These are phyloP conservation scores for Trichoderma polysporum DNA, from an alignment of 2,329 filamentous ascomycete genomes.

Conservation along the genomic window DNA sequence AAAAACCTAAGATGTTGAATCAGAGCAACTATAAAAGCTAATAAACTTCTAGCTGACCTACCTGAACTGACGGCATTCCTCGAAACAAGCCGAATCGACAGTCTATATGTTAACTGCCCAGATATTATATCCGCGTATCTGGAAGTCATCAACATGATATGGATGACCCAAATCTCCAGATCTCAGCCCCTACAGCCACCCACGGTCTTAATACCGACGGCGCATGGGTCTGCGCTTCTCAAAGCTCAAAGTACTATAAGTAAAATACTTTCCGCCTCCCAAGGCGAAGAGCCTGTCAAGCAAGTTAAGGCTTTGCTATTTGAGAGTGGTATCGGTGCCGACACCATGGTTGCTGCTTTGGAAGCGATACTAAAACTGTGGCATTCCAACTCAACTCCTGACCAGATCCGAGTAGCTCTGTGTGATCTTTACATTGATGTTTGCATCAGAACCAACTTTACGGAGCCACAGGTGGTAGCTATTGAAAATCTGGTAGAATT, in stretches of 20 bases:
- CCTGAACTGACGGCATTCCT: constrained; percentile 34
- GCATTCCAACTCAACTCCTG: constrained; percentile 30
- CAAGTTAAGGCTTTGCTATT: constrained; percentile 32
- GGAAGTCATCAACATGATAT: constrained; percentile 46
- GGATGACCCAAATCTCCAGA: constrained; percentile 32
- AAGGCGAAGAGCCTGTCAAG: constrained; percentile 26
- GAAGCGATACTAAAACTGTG: constrained; percentile 34
- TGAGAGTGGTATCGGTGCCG: constrained; percentile 31
- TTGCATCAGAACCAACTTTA: constrained; percentile 38
- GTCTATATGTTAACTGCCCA: constrained; percentile 33
- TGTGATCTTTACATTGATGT: constrained; percentile 45
- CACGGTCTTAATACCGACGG: constrained; percentile 23
- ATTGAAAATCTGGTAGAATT: constrained; percentile 48
- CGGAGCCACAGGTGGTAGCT: constrained; percentile 49
- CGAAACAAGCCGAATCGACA: constrained; percentile 27
- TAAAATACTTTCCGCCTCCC: constrained; percentile 37
- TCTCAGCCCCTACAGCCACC: constrained; percentile 26
- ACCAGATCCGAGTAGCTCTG: constrained; percentile 35
- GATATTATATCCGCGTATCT: constrained; percentile 48
- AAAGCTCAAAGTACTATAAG: constrained; percentile 40
- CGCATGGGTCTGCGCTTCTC: constrained; percentile 39
- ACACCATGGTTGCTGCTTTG: constrained; percentile 40
- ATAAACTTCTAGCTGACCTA: constrained; percentile 32
- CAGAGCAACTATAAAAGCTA: constrained; percentile 19
- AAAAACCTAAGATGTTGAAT: not conserved